Percentiles rank a stretch among this genome's conserved stretches.
These are phyloP conservation scores for Aspergillus latus DNA, from an alignment of 2,329 filamentous ascomycete genomes.

Conservation along the genomic window DNA sequence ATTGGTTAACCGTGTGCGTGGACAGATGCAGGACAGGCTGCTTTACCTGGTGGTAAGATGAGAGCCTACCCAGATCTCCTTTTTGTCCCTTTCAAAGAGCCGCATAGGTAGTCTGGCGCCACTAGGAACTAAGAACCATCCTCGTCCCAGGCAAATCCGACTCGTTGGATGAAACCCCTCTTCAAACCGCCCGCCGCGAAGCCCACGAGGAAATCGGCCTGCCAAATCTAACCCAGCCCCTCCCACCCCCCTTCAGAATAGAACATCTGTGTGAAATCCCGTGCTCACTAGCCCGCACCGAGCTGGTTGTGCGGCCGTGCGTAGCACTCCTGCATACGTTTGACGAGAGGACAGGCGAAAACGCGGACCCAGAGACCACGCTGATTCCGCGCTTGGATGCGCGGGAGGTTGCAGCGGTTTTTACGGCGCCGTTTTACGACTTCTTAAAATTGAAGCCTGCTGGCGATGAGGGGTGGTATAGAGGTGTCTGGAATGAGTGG, in stretches of 20 bases:
- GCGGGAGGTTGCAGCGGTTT: constrained; percentile 89
- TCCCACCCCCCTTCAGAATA: constrained; percentile 76
- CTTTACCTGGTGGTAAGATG: constrained; percentile 69
- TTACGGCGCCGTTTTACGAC: constrained; percentile 82
- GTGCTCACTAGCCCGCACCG: constrained; percentile 69
- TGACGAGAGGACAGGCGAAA: constrained; percentile 43
- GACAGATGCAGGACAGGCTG: constrained; percentile 74
- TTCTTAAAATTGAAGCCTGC: constrained; percentile 62
- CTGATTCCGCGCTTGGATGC: constrained; percentile 81
- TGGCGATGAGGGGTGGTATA: constrained; percentile 70
- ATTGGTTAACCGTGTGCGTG: too few species aligned
- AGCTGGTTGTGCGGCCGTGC: constrained; percentile 72
- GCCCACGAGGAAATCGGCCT: constrained; percentile 92
- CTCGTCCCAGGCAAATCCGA: constrained; percentile 50
- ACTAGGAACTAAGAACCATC: too few species aligned
- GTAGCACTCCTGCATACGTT: constrained; percentile 73
- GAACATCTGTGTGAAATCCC: constrained; percentile 87
- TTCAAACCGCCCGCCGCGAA: constrained; percentile 83
- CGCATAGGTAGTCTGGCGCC: too few species aligned
- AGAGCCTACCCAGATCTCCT: background rate
- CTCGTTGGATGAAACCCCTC: constrained; percentile 55
- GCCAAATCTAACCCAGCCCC: constrained; percentile 65
- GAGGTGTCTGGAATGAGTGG: constrained; percentile 78
- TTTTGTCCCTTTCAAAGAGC: too few species aligned
- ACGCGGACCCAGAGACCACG: constrained; percentile 62